Evolutionary conservation across 371 early-diverging fungal genomes (phyloP), one percentile per base, ranked within the genome.

Genomic region (Catenaria anguillulae): DNA sequence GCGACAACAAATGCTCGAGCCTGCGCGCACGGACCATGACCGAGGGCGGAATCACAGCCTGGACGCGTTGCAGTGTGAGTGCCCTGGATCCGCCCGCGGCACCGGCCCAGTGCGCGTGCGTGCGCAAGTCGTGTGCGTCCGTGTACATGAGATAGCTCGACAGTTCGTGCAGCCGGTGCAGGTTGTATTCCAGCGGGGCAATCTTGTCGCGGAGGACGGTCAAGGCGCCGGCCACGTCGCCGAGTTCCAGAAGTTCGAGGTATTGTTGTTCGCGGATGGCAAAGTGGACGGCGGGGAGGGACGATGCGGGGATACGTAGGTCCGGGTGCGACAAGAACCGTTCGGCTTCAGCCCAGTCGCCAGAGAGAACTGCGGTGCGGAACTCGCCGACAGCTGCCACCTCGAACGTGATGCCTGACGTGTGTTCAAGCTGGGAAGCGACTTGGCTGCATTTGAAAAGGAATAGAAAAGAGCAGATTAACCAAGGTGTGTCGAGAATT

Each of bases 11-110:
- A 0, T 80, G 76, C 55, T 88, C 77, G 60, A 96, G 71, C 15
- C 98, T 75, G 54, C 75, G 77, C 24, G 83, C 81, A 4, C 94
- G 96, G 56, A 97, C 82, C 90, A 94, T 91, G 55, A 84, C 73
- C 2, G 87, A 72, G 0, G 93, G 83, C 3, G 88, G 77, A 29
- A 56, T 23, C 66, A 63, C 76, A 79, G 83, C 70, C 70, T 90
- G 88, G 23, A 93, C 62, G 23, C 83, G 70, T 15, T 76, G 69
- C 33, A 92, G 67, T 33, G 88, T 65, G 12, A 71, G 66, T 64
- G 81, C 68, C 43, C 92, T 77, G 17, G 93, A 92, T 5, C 72
- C 65, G 17, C 88, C 90, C 0, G 70, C 59, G 5, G 77, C 73
- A 12, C 93, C 93, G 69, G 86, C 86, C 93, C 93, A 93, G 3